These are phyloP conservation scores for Malus asiatica DNA, from an alignment of 306 rosid genomes.

Conservation along the genomic window DNA sequence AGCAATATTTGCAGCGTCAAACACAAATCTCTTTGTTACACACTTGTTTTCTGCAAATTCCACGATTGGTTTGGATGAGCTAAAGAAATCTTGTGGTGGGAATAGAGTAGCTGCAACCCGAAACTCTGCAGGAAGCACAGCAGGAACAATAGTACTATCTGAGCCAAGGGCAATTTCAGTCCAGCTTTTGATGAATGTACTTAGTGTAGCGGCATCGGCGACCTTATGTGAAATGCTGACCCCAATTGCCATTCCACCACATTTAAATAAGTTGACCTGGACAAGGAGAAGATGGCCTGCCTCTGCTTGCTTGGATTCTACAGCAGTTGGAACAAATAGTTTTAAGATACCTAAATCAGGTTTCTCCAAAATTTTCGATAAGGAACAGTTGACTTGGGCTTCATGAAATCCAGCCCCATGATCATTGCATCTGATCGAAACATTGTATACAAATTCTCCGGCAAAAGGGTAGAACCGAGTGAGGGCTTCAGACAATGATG, in stretches of 20 bases:
- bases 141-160: neutral
- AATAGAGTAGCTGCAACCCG: neutral
- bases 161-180: neutral
- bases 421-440: slow-evolving; percentile 7
- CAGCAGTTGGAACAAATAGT: slow-evolving; percentile 2
- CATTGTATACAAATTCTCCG: neutral
- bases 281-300: neutral
- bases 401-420: slow-evolving; percentile 13
- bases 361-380: neutral
- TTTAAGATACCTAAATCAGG: neutral
- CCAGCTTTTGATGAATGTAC: neutral
- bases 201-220: neutral
- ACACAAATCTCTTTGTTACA: slow-evolving; percentile 29
- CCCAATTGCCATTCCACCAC: neutral
- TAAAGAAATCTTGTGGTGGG: neutral
- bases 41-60: neutral
- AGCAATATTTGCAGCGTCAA: slow-evolving; percentile 23
- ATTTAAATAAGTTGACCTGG: neutral
- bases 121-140: neutral
- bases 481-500: slow-evolving; percentile 6
- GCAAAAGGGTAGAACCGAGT: slow-evolving; percentile 2
- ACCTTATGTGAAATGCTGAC: neutral
- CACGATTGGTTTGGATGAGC: neutral
- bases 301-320: neutral
- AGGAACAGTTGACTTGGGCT: neutral